phyloP scores from a whole-genome alignment of 108 stramenopile species.

The Conticribra guillardii region DNA sequence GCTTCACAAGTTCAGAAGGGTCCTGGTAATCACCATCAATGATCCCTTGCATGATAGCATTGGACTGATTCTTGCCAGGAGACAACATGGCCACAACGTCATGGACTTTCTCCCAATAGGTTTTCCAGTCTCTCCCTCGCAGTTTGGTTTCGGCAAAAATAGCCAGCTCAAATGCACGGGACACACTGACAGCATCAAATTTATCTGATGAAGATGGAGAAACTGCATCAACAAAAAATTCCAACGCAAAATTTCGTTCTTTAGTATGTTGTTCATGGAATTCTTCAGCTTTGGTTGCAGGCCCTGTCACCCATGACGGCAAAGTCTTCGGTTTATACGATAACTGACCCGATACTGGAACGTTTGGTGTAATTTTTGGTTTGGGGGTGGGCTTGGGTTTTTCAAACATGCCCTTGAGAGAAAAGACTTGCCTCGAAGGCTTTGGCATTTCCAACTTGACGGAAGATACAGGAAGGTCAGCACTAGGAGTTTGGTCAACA shows the following conservation, averaged over 20 bases:
- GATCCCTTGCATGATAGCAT: slow-evolving; percentile 49
- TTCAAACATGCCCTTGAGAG: slow-evolving; percentile 56
- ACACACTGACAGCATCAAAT: slow-evolving; percentile 45
- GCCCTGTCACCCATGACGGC: slow-evolving; percentile 49
- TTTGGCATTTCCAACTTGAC: slow-evolving; percentile 36
- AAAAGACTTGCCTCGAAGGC: slow-evolving; percentile 42
- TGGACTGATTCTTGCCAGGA: slow-evolving; percentile 43
- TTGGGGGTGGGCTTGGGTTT: slow-evolving; percentile 44
- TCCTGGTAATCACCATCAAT: slow-evolving; percentile 49
- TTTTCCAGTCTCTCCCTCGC: slow-evolving; percentile 47
- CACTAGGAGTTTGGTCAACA: slow-evolving; percentile 4
- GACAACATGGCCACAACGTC: slow-evolving; percentile 52
- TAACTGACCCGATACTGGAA: slow-evolving; percentile 16
- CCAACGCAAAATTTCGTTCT: slow-evolving; percentile 44
- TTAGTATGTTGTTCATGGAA: slow-evolving; percentile 42
- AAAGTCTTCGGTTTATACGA: slow-evolving; percentile 43
- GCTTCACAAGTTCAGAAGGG: slow-evolving; percentile 46
- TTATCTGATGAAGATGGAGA: slow-evolving; percentile 21
- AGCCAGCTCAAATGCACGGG: slow-evolving; percentile 45
- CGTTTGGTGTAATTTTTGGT: slow-evolving; percentile 22
- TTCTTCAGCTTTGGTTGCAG: slow-evolving; percentile 42
- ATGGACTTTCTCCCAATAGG: slow-evolving; percentile 62
- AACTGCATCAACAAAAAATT: slow-evolving; percentile 45
- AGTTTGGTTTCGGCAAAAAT: slow-evolving; percentile 51
- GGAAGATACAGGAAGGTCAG: slow-evolving; percentile 10